phyloP scores from a whole-genome alignment of 1,139 yeast species.

The Candida sanyaensis region DNA sequence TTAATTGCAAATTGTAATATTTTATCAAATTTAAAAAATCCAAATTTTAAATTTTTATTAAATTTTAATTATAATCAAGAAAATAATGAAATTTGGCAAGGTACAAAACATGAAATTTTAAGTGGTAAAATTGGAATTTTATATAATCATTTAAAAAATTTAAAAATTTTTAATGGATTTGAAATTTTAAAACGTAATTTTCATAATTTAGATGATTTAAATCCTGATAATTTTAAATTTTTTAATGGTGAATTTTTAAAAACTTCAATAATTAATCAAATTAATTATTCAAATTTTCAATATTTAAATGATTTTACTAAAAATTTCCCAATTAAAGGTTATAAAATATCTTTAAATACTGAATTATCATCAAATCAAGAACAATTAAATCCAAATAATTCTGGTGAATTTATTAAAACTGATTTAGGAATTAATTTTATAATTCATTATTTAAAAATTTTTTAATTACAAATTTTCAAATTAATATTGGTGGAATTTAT shows the following conservation, averaged over 20 bases:
- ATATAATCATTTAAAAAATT: too few relatives aligned
- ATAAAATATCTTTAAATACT: constrained; percentile 19
- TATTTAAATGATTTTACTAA: constrained; percentile 27
- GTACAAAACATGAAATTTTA: constrained; percentile 30
- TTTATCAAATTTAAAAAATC: constrained; percentile 40
- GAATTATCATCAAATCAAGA: constrained; percentile 39
- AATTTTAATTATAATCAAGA: constrained; percentile 38
- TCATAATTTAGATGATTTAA: constrained; percentile 41
- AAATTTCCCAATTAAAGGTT: constrained; percentile 37
- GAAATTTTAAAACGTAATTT: constrained; percentile 44
- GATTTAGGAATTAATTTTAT: constrained; percentile 28
- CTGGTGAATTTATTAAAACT: constrained; percentile 29
- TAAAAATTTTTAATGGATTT: constrained; percentile 38
- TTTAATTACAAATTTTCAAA: constrained; percentile 38
- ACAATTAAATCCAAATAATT: constrained; percentile 22
- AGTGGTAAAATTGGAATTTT: constrained; percentile 50
- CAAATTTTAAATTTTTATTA: constrained; percentile 39
- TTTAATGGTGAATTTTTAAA: constrained; percentile 39
- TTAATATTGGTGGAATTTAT: constrained; percentile 39
- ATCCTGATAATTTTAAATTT: constrained; percentile 27
- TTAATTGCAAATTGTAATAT: constrained; percentile 37
- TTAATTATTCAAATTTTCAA: constrained; percentile 23
- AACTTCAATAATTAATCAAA: constrained; percentile 32
- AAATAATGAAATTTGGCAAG: constrained; percentile 45
- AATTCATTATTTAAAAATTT: constrained; percentile 39